Evolutionary conservation across 768 basidiomycete species (phyloP).

Genomic region (Podaxis carcinomalis): DNA sequence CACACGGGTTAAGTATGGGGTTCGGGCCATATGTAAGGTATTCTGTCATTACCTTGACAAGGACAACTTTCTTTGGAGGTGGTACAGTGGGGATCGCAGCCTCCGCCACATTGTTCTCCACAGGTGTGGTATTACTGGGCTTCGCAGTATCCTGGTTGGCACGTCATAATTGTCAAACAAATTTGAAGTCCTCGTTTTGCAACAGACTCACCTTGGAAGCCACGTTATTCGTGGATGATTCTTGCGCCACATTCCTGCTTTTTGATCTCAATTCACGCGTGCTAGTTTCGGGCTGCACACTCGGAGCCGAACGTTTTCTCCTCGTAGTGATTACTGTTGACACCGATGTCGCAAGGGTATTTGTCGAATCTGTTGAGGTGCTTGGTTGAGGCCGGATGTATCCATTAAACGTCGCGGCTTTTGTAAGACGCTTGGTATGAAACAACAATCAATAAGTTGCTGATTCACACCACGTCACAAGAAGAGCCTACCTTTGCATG

Average conservation of each 20-base stretch:
- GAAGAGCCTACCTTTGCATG: background rate
- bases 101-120: background rate
- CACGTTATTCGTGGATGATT: slow-evolving; percentile 33
- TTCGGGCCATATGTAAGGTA: no score
- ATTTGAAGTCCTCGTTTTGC: background rate
- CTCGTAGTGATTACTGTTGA: slow-evolving; percentile 22
- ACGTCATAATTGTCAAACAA: background rate
- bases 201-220: slow-evolving; percentile 32
- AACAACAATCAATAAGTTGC: background rate
- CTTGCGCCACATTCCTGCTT: slow-evolving; percentile 34
- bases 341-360: slow-evolving; percentile 28
- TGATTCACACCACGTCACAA: background rate
- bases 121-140: slow-evolving; percentile 12
- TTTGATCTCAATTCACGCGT: slow-evolving; percentile 42
- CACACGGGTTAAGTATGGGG: background rate
- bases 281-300: slow-evolving; percentile 24
- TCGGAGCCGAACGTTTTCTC: slow-evolving; percentile 31
- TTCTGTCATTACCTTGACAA: slow-evolving; percentile 29
- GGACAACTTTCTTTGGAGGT: slow-evolving; percentile 15
- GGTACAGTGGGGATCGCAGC: background rate
- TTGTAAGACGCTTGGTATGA: slow-evolving; percentile 1
- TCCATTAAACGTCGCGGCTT: slow-evolving; percentile 5
- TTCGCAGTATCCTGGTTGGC: background rate
- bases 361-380: slow-evolving; percentile 20
- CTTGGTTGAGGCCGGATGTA: slow-evolving; percentile 13